phyloP scores from a whole-genome alignment of 192 early-diverging fungal species.

The Backusella circina region DNA sequence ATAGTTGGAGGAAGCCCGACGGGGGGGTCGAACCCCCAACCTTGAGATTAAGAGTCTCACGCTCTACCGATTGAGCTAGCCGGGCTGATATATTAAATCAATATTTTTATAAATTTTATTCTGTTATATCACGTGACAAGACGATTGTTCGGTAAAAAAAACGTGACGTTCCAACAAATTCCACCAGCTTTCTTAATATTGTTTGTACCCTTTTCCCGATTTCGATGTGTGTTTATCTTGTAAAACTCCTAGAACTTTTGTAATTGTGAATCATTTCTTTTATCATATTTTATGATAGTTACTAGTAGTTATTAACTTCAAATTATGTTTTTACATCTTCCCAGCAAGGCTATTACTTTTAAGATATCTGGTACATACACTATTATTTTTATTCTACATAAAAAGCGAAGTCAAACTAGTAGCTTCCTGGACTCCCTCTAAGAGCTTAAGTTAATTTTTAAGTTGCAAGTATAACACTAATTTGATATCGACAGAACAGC shows the following conservation, averaged over 20 bases:
- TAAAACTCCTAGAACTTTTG: too few species aligned
- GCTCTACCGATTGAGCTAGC: conserved; percentile 81
- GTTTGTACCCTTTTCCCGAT: too few species aligned
- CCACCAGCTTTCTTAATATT: too few species aligned
- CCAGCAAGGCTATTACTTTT: not conserved
- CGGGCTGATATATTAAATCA: conserved; percentile 31
- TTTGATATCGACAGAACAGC: not conserved
- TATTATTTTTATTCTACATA: not conserved
- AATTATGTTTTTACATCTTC: too few species aligned
- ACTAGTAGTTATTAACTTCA: too few species aligned
- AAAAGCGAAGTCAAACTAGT: not conserved
- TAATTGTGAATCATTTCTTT: too few species aligned
- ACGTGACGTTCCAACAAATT: too few species aligned
- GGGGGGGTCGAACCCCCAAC: conserved; percentile 88
- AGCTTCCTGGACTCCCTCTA: not conserved
- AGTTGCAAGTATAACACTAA: not conserved
- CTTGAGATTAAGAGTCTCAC: conserved; percentile 88
- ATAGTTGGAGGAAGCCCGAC: conserved; percentile 48
- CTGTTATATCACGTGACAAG: too few species aligned
- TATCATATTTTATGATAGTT: too few species aligned
- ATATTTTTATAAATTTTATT: too few species aligned
- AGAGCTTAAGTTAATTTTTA: not conserved
- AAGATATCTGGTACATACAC: not conserved
- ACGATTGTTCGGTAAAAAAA: too few species aligned
- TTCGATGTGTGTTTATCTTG: too few species aligned